Percentiles rank a stretch among this genome's conserved stretches.
Conservation (phyloP, 768 basidiomycete genomes). For the Naganishia vishniacii region DNA sequence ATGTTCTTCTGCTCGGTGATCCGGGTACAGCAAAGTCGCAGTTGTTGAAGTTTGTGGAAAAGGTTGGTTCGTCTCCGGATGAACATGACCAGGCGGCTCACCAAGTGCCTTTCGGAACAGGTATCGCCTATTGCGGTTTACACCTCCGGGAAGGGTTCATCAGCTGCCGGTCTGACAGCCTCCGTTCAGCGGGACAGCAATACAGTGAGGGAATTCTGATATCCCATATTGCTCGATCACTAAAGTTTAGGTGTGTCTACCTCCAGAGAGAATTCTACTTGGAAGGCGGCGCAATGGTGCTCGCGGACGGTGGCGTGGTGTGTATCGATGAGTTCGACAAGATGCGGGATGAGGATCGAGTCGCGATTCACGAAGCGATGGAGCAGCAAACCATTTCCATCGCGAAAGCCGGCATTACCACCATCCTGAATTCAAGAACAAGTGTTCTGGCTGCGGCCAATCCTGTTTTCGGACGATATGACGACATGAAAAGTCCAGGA, state of each 20-base stretch:
- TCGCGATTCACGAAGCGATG: constrained; percentile 99
- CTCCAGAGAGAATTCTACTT: constrained; percentile 98
- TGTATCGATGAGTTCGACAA: constrained; percentile 99
- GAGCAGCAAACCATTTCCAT: constrained; percentile 99
- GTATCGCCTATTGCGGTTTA: constrained; percentile 97
- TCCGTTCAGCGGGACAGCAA: constrained; percentile 89
- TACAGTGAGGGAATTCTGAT: constrained; percentile 58
- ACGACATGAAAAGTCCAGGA: constrained; percentile 91
- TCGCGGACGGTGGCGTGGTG: constrained; percentile 95
- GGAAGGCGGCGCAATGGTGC: constrained; percentile 98
- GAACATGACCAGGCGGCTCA: neutral
- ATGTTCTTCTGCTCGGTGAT: constrained; percentile 90
- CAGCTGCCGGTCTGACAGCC: constrained; percentile 96
- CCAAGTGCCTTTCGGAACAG: constrained; percentile 49
- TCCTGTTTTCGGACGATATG: constrained; percentile 94
- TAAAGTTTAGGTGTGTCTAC: too few species aligned
- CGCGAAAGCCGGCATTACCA: constrained; percentile 97
- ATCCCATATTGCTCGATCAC: neutral
- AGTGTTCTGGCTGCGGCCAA: constrained; percentile 96
- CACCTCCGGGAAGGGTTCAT: constrained; percentile 96
- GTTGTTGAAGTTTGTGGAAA: constrained; percentile 96
- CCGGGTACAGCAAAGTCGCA: constrained; percentile 99
- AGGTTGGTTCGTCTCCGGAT: constrained; percentile 52
- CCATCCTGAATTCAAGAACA: constrained; percentile 89
- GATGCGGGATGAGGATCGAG: constrained; percentile 98